Conservation (phyloP, 768 basidiomycete genomes). For the Mycena belliarum region DNA sequence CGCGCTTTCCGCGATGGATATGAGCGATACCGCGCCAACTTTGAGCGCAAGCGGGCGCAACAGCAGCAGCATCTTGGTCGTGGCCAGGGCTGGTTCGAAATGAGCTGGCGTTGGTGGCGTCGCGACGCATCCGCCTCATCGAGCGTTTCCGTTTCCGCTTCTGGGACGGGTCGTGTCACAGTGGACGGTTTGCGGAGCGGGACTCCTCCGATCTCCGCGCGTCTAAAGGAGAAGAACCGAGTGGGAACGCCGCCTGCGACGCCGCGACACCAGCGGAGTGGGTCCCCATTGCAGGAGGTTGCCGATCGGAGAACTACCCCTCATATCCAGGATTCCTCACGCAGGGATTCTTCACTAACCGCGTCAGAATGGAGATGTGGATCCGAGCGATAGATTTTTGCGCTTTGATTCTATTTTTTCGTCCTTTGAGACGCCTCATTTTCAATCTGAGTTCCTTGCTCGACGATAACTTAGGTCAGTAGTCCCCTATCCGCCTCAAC, state of each 20-base stretch:
- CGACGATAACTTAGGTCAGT: too few species aligned
- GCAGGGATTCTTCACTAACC: neutral
- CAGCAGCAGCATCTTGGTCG: conserved; percentile 48
- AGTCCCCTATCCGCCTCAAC: too few species aligned
- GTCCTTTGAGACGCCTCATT: too few species aligned
- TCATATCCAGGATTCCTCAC: neutral
- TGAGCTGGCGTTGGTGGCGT: conserved; percentile 15
- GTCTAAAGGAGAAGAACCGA: conserved; percentile 3
- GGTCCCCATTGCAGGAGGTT: neutral
- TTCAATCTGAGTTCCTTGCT: too few species aligned
- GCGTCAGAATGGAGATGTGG: neutral
- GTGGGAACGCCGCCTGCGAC: neutral
- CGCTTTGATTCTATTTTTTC: neutral
- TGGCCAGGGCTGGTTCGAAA: conserved; percentile 33
- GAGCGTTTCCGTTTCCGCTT: neutral
- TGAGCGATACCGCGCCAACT: conserved; percentile 86
- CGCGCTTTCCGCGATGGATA: conserved; percentile 84
- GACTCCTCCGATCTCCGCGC: conserved; percentile 33
- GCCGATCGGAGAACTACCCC: neutral
- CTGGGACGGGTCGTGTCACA: neutral
- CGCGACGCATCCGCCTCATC: neutral
- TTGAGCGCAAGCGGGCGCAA: conserved; percentile 78
- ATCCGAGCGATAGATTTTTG: neutral
- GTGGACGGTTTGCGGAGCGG: conserved; percentile 27
- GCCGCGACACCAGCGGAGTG: conserved; percentile 4